A percentile compares a stretch with the other conserved stretches of the same genome.
These are phyloP conservation scores for Tagetes erecta DNA, from an alignment of 129 eudicot species.

Conservation along the genomic window DNA sequence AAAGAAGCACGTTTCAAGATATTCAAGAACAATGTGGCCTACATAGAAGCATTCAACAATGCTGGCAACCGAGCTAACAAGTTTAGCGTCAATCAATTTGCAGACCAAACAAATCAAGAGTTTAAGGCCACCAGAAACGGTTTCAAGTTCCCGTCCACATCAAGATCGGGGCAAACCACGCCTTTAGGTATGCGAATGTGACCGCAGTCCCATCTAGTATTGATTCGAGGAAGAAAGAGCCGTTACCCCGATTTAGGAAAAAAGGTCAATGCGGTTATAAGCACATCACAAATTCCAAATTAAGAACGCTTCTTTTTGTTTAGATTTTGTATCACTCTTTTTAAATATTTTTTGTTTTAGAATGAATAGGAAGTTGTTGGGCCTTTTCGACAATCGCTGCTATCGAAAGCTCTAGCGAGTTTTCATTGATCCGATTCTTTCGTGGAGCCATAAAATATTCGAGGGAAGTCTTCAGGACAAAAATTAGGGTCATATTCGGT, in stretches of 20 bases:
- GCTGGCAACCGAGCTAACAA: not conserved
- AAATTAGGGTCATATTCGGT: too few relatives aligned
- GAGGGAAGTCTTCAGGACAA: too few relatives aligned
- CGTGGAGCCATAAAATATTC: too few relatives aligned
- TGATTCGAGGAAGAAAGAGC: constrained; percentile 22
- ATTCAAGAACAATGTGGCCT: constrained; percentile 53
- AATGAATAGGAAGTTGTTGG: constrained; percentile 72
- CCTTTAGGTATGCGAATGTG: constrained; percentile 64
- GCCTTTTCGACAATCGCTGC: constrained; percentile 72
- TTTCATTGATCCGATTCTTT: too few relatives aligned
- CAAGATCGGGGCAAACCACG: constrained; percentile 50
- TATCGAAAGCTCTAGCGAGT: too few relatives aligned
- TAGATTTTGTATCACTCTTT: not conserved
- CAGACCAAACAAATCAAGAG: constrained; percentile 10
- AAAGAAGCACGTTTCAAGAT: constrained; percentile 66
- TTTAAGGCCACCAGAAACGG: constrained; percentile 3
- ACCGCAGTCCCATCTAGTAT: constrained; percentile 26
- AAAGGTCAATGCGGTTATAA: constrained; percentile 16
- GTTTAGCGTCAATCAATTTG: not conserved
- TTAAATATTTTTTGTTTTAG: not conserved
- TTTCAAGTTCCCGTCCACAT: constrained; percentile 13
- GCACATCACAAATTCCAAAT: not conserved
- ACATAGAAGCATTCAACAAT: constrained; percentile 27
- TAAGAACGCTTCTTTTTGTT: not conserved
- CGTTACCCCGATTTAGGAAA: constrained; percentile 12